A percentile compares a stretch with the other conserved stretches of the same genome.
Evolutionary conservation across 83 land plant species (phyloP).

Genomic region (Diphasiastrum complanatum): DNA sequence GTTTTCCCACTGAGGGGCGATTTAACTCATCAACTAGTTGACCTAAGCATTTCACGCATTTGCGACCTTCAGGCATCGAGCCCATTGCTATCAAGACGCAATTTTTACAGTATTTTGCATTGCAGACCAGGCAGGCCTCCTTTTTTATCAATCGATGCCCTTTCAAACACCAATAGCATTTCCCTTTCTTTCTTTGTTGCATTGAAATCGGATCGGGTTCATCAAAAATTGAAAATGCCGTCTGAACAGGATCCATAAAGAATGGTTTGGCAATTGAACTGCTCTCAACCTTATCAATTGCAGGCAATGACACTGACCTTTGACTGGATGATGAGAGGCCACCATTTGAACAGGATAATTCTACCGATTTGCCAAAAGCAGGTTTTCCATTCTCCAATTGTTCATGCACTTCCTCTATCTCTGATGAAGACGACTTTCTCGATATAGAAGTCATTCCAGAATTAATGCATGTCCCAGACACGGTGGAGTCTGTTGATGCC

Average conservation of each 20-base stretch:
- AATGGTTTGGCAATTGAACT: background rate
- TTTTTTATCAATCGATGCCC: background rate
- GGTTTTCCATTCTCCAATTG: too few relatives aligned
- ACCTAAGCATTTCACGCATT: conserved; percentile 4
- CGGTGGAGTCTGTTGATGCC: too few relatives aligned
- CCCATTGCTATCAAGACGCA: conserved; percentile 12
- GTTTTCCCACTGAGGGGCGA: conserved; percentile 3
- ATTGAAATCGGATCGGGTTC: background rate
- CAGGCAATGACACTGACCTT: too few relatives aligned
- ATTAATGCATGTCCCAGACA: too few relatives aligned
- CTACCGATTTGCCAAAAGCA: too few relatives aligned
- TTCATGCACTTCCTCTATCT: too few relatives aligned
- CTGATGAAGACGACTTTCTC: too few relatives aligned
- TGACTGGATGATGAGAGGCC: too few relatives aligned
- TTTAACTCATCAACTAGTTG: conserved; percentile 1
- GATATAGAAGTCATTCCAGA: too few relatives aligned
- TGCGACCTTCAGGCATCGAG: conserved; percentile 12
- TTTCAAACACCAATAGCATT: conserved; percentile 1
- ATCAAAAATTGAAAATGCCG: background rate
- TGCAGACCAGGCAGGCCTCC: conserved; percentile 13
- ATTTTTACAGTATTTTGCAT: too few relatives aligned
- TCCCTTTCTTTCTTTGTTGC: conserved; percentile 1
- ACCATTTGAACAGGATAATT: too few relatives aligned
- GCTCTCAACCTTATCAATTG: background rate
- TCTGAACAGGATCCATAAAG: background rate